Conservation (phyloP, 768 basidiomycete species). For the Neoboletus brunneissimus region DNA sequence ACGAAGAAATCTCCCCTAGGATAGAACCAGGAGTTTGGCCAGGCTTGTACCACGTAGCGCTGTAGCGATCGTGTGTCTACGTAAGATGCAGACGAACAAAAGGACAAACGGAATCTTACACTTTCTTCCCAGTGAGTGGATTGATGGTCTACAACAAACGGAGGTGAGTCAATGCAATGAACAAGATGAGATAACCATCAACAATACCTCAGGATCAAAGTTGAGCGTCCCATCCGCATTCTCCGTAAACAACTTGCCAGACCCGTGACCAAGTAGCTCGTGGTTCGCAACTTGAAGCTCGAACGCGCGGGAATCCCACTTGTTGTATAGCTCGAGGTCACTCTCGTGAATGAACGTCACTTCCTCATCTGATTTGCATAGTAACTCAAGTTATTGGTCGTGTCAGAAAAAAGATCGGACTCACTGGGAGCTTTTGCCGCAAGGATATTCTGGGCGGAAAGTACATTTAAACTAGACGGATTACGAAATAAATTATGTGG, state of each 20-base stretch:
- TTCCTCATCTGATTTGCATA: conserved; percentile 55
- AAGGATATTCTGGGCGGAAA: conserved; percentile 63
- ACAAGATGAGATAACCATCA: background rate
- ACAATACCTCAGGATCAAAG: conserved; percentile 69
- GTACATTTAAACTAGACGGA: background rate
- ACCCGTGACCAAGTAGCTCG: conserved; percentile 83
- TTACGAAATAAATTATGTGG: background rate
- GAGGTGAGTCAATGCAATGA: background rate
- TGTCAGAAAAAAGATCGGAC: conserved; percentile 13
- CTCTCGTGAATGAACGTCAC: conserved; percentile 81
- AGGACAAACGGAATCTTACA: conserved; percentile 42
- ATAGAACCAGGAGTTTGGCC: conserved; percentile 83
- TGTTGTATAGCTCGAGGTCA: conserved; percentile 69
- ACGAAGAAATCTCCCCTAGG: conserved; percentile 84
- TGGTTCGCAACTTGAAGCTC: conserved; percentile 91
- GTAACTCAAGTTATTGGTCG: background rate
- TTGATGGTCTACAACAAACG: conserved; percentile 60
- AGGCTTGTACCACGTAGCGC: conserved; percentile 83
- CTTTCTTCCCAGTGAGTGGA: conserved; percentile 72
- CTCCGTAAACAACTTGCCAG: conserved; percentile 81
- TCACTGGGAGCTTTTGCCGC: conserved; percentile 83
- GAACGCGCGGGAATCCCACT: conserved; percentile 76
- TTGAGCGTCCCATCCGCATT: conserved; percentile 73
- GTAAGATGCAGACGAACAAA: background rate
- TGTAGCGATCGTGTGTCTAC: conserved; percentile 23